phyloP scores from a whole-genome alignment of 495 filamentous ascomycete genomes.

The Aspergillus steynii region DNA sequence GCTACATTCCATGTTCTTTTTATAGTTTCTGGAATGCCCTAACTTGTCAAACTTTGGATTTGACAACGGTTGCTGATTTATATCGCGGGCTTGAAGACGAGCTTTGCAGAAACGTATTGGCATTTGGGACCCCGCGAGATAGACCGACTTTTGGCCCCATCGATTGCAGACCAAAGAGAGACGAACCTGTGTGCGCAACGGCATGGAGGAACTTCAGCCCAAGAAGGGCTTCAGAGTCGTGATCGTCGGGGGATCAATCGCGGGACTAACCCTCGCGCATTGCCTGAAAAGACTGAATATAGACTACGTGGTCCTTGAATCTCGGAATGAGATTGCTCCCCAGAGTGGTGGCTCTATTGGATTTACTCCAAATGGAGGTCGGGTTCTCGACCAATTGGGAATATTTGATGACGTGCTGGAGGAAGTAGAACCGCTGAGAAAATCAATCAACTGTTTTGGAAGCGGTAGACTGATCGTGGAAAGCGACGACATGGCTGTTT shows the following conservation, averaged over 20 bases:
- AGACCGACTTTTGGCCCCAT: too few species aligned
- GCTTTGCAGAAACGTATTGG: too few species aligned
- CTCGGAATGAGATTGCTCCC: conserved; percentile 31
- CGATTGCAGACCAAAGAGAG: too few species aligned
- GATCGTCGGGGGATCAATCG: conserved; percentile 54
- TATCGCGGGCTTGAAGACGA: too few species aligned
- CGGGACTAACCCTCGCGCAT: conserved; percentile 49
- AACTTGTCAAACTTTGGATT: too few species aligned
- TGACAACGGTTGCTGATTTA: too few species aligned
- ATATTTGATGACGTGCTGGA: conserved; percentile 35
- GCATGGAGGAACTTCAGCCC: too few species aligned
- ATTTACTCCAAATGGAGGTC: conserved; percentile 34
- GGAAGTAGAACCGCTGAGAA: conserved; percentile 10
- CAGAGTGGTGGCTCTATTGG: conserved; percentile 41
- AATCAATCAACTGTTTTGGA: neutral
- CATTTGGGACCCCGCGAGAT: too few species aligned
- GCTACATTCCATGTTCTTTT: too few species aligned
- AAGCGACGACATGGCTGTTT: neutral
- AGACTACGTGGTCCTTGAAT: conserved; percentile 53
- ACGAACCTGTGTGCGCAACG: too few species aligned
- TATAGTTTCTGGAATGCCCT: too few species aligned
- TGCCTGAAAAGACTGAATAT: conserved; percentile 42
- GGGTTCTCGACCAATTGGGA: conserved; percentile 53
- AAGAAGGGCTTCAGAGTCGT: conserved; percentile 32
- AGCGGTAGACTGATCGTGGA: neutral